Percentiles rank a stretch among this genome's conserved stretches.
Evolutionary conservation across 495 filamentous ascomycete genomes (phyloP).

Genomic region (Lepidopterella palustris): DNA sequence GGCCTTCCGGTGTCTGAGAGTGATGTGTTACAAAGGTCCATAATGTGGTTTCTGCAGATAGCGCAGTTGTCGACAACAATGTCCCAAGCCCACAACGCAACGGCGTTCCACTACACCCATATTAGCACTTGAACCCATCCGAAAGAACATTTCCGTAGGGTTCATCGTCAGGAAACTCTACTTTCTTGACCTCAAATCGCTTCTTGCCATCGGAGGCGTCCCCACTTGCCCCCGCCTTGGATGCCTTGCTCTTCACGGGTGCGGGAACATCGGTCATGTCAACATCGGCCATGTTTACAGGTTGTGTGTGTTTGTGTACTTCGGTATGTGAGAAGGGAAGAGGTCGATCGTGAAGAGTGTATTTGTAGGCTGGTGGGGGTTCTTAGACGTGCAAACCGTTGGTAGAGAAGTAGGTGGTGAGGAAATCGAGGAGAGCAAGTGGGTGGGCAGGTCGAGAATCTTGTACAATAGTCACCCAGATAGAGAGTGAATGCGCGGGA

Average conservation of each 20-base stretch:
- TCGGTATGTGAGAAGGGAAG: slow-evolving; percentile 9
- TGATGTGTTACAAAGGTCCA: slow-evolving; percentile 78
- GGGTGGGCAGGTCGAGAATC: not conserved
- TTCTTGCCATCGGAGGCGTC: slow-evolving; percentile 72
- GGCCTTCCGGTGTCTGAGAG: not conserved
- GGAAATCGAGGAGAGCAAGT: not conserved
- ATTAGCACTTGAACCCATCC: slow-evolving; percentile 11
- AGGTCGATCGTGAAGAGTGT: too few species aligned
- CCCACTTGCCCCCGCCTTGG: slow-evolving; percentile 43
- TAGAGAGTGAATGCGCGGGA: too few species aligned
- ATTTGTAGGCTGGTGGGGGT: too few species aligned
- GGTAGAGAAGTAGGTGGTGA: not conserved
- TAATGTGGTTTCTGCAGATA: slow-evolving; percentile 99
- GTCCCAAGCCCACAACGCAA: slow-evolving; percentile 99
- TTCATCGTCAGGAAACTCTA: slow-evolving; percentile 32
- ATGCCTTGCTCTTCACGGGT: slow-evolving; percentile 43
- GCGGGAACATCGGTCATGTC: slow-evolving; percentile 89
- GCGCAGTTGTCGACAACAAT: slow-evolving; percentile 99
- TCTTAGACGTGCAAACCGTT: not conserved
- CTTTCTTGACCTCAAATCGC: slow-evolving; percentile 98
- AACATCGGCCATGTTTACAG: slow-evolving; percentile 75
- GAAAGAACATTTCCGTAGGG: not conserved
- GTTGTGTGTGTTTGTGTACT: not conserved
- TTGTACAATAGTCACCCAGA: too few species aligned
- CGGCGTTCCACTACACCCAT: slow-evolving; percentile 83